These are phyloP conservation scores for Wickerhamiella domercqiae DNA, from an alignment of 805 yeast genomes.

Conservation along the genomic window DNA sequence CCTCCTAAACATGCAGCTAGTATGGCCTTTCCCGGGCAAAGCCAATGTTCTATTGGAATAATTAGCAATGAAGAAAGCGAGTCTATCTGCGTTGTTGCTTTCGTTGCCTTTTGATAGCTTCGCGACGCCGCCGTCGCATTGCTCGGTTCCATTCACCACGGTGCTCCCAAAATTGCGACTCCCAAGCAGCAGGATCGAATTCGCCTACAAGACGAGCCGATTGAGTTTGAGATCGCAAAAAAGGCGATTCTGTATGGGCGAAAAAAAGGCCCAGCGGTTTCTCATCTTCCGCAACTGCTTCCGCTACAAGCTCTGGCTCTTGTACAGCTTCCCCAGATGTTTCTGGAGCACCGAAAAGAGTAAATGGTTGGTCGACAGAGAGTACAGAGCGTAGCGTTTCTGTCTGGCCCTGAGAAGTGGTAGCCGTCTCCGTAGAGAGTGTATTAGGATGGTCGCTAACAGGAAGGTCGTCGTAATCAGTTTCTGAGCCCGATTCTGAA, in stretches of 20 bases:
- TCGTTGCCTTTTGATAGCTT: slow-evolving; percentile 43
- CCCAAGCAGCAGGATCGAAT: slow-evolving; percentile 38
- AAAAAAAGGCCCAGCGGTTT: slow-evolving; percentile 48
- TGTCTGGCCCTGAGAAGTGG: slow-evolving; percentile 23
- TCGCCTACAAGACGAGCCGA: slow-evolving; percentile 35
- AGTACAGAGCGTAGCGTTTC: slow-evolving; percentile 50
- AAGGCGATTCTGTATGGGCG: slow-evolving; percentile 73
- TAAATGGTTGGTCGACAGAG: slow-evolving; percentile 32
- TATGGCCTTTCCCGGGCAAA: too few species aligned
- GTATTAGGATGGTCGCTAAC: not conserved
- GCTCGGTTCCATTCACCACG: slow-evolving; percentile 69
- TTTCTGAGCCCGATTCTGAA: slow-evolving; percentile 1
- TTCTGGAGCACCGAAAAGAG: slow-evolving; percentile 28
- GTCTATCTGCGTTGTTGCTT: slow-evolving; percentile 27
- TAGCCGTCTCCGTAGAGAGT: not conserved
- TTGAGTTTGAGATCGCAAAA: slow-evolving; percentile 72
- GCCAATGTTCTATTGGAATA: too few species aligned
- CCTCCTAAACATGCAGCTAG: too few species aligned
- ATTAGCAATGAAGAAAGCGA: too few species aligned
- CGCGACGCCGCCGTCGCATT: slow-evolving; percentile 61
- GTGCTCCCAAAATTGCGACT: slow-evolving; percentile 63
- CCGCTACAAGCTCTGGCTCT: slow-evolving; percentile 17
- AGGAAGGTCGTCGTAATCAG: not conserved
- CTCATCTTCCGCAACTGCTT: slow-evolving; percentile 16
- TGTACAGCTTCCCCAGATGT: slow-evolving; percentile 28